phyloP scores from a whole-genome alignment of 805 yeast species.

The Babjeviella inositovora region DNA sequence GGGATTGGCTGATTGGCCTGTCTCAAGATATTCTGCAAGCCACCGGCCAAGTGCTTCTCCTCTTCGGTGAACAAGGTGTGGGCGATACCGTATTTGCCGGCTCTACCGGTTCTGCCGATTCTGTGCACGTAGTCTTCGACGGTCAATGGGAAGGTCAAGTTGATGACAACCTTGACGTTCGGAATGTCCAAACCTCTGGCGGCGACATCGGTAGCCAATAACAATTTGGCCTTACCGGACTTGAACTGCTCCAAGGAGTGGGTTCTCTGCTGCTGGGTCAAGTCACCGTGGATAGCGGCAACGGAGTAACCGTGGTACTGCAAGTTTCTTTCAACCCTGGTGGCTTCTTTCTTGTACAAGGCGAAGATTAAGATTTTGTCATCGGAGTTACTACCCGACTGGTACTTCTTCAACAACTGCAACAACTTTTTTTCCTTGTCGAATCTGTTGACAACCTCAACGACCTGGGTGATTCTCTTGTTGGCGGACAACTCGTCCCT shows the following conservation, averaged over 20 bases:
- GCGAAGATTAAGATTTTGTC: conserved; percentile 90
- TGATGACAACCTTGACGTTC: conserved; percentile 88
- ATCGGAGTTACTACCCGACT: conserved; percentile 40
- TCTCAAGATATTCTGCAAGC: conserved; percentile 76
- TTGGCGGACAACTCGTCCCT: conserved; percentile 90
- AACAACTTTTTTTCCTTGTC: conserved; percentile 68
- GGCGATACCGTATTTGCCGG: conserved; percentile 89
- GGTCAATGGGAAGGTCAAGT: conserved; percentile 89
- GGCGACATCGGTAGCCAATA: conserved; percentile 96
- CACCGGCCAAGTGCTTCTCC: conserved; percentile 93
- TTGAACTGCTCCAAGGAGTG: conserved; percentile 77
- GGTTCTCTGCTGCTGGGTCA: conserved; percentile 84
- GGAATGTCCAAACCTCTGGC: conserved; percentile 98
- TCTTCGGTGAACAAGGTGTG: conserved; percentile 93
- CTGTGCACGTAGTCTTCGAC: conserved; percentile 96
- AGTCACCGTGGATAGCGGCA: conserved; percentile 93
- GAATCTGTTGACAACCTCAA: conserved; percentile 70
- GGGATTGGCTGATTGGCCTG: conserved; percentile 96
- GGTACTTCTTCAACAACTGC: conserved; percentile 60
- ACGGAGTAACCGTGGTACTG: conserved; percentile 61
- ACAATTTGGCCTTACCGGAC: conserved; percentile 52
- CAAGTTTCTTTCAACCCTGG: conserved; percentile 71
- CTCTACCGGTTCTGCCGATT: conserved; percentile 97
- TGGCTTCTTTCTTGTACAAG: conserved; percentile 90
- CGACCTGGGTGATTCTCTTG: conserved; percentile 83